Conservation (phyloP, 108 stramenopile genomes). For the Cyclotella kingstonii region DNA sequence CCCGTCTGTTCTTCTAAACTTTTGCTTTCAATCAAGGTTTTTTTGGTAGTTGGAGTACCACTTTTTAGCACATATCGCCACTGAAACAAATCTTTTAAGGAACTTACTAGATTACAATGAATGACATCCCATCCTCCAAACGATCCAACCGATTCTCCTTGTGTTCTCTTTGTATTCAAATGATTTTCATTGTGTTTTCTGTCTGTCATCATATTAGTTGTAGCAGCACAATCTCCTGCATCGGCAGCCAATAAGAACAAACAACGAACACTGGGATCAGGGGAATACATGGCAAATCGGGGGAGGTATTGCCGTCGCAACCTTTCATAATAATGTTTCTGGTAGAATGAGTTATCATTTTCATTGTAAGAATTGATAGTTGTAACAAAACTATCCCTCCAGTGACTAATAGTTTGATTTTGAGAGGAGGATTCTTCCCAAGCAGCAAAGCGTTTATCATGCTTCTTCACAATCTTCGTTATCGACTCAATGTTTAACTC, state of each 20-base stretch:
- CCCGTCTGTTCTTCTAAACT: background rate
- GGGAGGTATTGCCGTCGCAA: constrained; percentile 35
- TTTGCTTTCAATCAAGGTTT: background rate
- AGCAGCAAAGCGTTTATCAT: constrained; percentile 57
- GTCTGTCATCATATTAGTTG: background rate
- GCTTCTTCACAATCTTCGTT: constrained; percentile 84
- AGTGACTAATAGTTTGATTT: constrained; percentile 10
- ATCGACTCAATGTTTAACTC: constrained; percentile 65
- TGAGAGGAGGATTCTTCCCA: constrained; percentile 13
- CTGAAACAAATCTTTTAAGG: constrained; percentile 17
- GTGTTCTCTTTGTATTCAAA: too few species aligned
- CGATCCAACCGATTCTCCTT: background rate
- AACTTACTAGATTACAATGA: constrained; percentile 24
- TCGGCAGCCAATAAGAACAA: constrained; percentile 29
- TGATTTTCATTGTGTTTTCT: too few species aligned
- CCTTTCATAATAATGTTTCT: constrained; percentile 33
- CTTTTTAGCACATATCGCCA: constrained; percentile 18
- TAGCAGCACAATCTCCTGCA: constrained; percentile 19
- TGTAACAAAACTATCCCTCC: too few species aligned
- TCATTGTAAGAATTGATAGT: too few species aligned
- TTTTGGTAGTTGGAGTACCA: background rate
- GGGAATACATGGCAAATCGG: constrained; percentile 25
- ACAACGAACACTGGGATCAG: constrained; percentile 36
- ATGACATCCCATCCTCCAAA: constrained; percentile 38
- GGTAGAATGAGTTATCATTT: constrained; percentile 26